Evolutionary conservation across 768 basidiomycete species (phyloP).

Genomic region (Psilocybe cyanescens): DNA sequence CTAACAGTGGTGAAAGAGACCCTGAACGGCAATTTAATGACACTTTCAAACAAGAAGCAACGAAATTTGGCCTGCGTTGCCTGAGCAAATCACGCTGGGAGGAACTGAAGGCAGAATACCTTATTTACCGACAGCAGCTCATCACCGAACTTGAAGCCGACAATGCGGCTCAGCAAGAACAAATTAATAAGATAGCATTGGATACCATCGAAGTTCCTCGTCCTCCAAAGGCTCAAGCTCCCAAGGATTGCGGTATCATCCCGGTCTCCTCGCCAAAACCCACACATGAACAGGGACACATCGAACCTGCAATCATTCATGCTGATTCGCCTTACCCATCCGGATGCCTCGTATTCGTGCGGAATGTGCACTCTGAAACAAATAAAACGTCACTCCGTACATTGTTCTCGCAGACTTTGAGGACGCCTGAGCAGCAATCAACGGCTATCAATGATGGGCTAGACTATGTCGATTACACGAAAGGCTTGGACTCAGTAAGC

Average conservation of each 20-base stretch:
- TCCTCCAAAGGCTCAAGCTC: neutral
- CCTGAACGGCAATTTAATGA: constrained; percentile 1
- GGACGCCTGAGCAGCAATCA: neutral
- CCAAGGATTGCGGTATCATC: neutral
- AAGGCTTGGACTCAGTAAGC: constrained; percentile 71
- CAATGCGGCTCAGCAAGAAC: constrained; percentile 12
- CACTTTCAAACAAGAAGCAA: constrained; percentile 41
- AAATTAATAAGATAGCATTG: neutral
- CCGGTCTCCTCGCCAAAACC: neutral
- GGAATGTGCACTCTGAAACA: constrained; percentile 71
- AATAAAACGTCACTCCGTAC: constrained; percentile 80
- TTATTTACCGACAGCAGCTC: constrained; percentile 60
- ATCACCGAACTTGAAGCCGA: constrained; percentile 48
- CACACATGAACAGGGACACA: neutral
- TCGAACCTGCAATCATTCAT: constrained; percentile 13
- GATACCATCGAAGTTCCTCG: neutral
- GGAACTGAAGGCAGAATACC: constrained; percentile 67
- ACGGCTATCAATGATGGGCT: constrained; percentile 38
- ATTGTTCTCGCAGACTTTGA: constrained; percentile 42
- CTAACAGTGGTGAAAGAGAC: constrained; percentile 5
- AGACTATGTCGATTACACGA: constrained; percentile 82
- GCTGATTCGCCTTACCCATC: constrained; percentile 54
- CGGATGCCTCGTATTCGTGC: constrained; percentile 71
- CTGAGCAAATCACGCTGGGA: constrained; percentile 67
- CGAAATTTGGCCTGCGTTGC: constrained; percentile 61